These are phyloP conservation scores for Zarea fungicola DNA, from an alignment of 2,329 filamentous ascomycete genomes.

Conservation along the genomic window DNA sequence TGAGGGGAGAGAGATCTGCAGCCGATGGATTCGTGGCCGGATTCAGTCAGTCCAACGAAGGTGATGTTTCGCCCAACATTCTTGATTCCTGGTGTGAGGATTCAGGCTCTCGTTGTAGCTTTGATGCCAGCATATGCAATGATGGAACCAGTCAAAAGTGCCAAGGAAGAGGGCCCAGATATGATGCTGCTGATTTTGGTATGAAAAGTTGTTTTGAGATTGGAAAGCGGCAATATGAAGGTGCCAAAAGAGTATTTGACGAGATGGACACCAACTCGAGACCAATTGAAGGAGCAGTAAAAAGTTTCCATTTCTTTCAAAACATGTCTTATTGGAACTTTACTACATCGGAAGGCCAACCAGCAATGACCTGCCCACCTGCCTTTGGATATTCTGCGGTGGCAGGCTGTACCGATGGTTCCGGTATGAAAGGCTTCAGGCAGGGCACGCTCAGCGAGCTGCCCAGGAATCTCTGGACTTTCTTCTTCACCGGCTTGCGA, in stretches of 20 bases:
- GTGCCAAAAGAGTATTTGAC: constrained; percentile 43
- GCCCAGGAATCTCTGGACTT: constrained; percentile 65
- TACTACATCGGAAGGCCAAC: constrained; percentile 63
- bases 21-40: constrained; percentile 74
- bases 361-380: constrained; percentile 72
- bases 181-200: constrained; percentile 62
- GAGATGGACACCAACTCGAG: constrained; percentile 41
- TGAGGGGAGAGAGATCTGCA: constrained; percentile 40
- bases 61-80: constrained; percentile 84
- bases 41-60: constrained; percentile 87
- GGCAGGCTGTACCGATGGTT: constrained; percentile 85
- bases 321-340: constrained; percentile 76
- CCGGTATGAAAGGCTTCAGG: constrained; percentile 87
- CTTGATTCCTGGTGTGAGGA: constrained; percentile 87
- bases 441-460: constrained; percentile 74
- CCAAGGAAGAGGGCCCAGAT: constrained; percentile 68
- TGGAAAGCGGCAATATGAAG: constrained; percentile 63
- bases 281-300: constrained; percentile 50
- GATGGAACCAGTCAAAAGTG: constrained; percentile 65
- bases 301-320: constrained; percentile 78
- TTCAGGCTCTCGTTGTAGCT: constrained; percentile 64
- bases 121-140: constrained; percentile 77
- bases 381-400: constrained; percentile 90
- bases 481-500: too few species aligned
- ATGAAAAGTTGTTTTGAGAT: constrained; percentile 71